A percentile compares a stretch with the other conserved stretches of the same genome.
Evolutionary conservation across 441 rosid species (phyloP).

Genomic region (Rhodomyrtus psidioides): DNA sequence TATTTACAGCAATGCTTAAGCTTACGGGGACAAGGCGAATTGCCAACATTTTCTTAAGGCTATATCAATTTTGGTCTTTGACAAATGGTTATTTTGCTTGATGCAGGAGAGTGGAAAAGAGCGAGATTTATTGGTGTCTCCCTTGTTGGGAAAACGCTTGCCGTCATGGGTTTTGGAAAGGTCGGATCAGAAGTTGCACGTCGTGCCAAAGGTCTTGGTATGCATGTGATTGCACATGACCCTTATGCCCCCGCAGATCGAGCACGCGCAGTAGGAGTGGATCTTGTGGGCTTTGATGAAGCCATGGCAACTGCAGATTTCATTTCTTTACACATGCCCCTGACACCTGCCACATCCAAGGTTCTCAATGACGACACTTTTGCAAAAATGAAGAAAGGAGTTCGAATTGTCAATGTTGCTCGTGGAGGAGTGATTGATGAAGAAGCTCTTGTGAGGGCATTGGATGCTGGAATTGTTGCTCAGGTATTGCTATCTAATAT

Average conservation of each 20-base stretch:
- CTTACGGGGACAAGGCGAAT: neutral
- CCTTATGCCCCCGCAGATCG: constrained; percentile 12
- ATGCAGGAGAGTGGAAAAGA: constrained; percentile 12
- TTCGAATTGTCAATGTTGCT: constrained; percentile 13
- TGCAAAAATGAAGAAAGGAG: constrained; percentile 17
- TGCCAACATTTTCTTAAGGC: neutral
- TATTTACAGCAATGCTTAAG: neutral
- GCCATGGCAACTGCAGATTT: constrained; percentile 10
- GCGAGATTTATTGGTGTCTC: constrained; percentile 10
- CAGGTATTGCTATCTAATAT: neutral
- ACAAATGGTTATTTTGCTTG: neutral
- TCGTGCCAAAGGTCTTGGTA: constrained; percentile 16
- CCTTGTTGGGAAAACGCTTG: constrained; percentile 12
- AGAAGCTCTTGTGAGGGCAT: constrained; percentile 12
- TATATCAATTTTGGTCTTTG: neutral
- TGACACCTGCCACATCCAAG: constrained; percentile 8
- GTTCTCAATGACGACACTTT: constrained; percentile 10
- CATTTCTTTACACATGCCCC: constrained; percentile 13
- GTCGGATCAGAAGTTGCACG: constrained; percentile 14
- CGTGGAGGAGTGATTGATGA: constrained; percentile 16
- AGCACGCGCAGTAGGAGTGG: constrained; percentile 9
- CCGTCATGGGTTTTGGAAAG: constrained; percentile 12
- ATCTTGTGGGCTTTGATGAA: constrained; percentile 9
- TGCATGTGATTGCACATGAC: constrained; percentile 12
- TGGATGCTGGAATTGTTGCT: constrained; percentile 13